A percentile compares a stretch with the other conserved stretches of the same genome.
phyloP scores from a whole-genome alignment of 2,329 filamentous ascomycete genomes.

The Cercospora sojina region DNA sequence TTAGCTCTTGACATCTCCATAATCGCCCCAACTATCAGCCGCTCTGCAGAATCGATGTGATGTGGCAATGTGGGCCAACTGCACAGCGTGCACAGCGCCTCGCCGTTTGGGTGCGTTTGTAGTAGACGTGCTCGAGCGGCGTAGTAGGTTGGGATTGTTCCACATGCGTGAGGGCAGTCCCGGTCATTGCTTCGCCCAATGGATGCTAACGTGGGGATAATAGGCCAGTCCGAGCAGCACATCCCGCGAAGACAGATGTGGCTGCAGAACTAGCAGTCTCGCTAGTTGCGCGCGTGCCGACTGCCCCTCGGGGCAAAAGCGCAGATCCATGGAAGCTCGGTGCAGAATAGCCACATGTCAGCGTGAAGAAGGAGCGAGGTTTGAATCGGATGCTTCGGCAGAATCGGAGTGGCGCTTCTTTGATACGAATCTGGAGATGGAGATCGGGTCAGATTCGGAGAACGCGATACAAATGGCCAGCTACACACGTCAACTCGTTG shows the following conservation, averaged over 20 bases:
- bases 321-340: neutral
- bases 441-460: neutral
- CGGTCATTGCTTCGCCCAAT: neutral
- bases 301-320: neutral
- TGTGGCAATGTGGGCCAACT: neutral
- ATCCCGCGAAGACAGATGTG: neutral
- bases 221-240: neutral
- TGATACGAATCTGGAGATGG: neutral
- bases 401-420: conserved; percentile 1
- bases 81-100: conserved; percentile 3
- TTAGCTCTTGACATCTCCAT: neutral
- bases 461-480: neutral
- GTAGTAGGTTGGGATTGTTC: neutral
- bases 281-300: neutral
- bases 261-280: neutral
- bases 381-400: neutral
- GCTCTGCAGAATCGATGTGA: neutral
- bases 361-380: neutral
- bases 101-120: neutral
- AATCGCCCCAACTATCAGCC: neutral
- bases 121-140: neutral
- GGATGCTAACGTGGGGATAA: neutral
- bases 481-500: neutral
- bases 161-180: neutral
- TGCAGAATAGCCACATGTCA: conserved; percentile 2